phyloP scores from a whole-genome alignment of 352 stramenopile species.

The Thalassiosira hispida region DNA sequence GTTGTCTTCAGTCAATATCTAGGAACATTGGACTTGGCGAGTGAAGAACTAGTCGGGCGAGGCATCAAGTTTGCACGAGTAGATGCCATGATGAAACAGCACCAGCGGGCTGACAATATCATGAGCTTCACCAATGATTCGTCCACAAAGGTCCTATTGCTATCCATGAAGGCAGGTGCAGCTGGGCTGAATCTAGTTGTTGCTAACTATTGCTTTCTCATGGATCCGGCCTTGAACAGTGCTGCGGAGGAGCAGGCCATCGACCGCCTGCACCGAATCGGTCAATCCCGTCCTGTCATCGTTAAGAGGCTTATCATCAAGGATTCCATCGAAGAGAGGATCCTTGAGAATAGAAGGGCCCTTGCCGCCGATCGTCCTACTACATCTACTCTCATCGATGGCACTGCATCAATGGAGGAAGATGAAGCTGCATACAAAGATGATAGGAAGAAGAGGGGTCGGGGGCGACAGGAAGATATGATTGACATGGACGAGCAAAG shows the following conservation, averaged over 20 bases:
- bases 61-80: constrained; percentile 47
- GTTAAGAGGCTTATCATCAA: constrained; percentile 58
- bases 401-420: not conserved
- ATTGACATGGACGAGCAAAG: not conserved
- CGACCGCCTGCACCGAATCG: constrained; percentile 84
- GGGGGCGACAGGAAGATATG: not conserved
- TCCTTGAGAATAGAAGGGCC: constrained; percentile 7
- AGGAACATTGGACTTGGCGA: constrained; percentile 37
- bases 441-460: not conserved
- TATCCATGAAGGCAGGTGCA: constrained; percentile 85
- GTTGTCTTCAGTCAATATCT: constrained; percentile 64
- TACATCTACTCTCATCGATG: constrained; percentile 6
- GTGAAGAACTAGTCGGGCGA: constrained; percentile 26
- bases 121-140: constrained; percentile 42
- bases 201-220: constrained; percentile 89
- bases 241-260: constrained; percentile 88
- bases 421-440: not conserved
- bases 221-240: constrained; percentile 89
- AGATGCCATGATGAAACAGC: constrained; percentile 51
- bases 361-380: not conserved
- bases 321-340: constrained; percentile 51
- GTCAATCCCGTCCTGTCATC: constrained; percentile 92
- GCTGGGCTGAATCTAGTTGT: constrained; percentile 88
- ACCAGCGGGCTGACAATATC: constrained; percentile 46
- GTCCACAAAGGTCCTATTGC: constrained; percentile 74